phyloP scores from a whole-genome alignment of 257 asterid species.

The Fraxinus quadrangulata region DNA sequence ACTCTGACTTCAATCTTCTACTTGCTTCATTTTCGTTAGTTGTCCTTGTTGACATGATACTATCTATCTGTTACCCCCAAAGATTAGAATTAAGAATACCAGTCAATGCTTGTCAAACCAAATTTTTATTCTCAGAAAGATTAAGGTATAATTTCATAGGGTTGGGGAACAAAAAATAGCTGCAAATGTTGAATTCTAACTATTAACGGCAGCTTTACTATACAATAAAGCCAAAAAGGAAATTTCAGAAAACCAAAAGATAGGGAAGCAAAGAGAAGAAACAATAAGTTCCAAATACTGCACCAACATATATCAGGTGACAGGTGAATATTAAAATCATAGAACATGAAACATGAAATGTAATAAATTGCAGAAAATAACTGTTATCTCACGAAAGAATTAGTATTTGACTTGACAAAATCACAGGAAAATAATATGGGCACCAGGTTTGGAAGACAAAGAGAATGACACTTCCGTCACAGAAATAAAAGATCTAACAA shows the following conservation, averaged over 20 bases:
- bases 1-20: constrained; percentile 96
- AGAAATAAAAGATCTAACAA: not conserved
- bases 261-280: not conserved
- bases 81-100: constrained; percentile 11
- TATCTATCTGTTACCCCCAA: constrained; percentile 70
- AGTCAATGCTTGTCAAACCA: not conserved
- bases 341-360: not conserved
- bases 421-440: not conserved
- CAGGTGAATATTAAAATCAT: not conserved
- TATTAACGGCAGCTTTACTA: not conserved
- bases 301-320: not conserved
- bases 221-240: not conserved
- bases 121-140: not conserved
- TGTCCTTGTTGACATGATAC: constrained; percentile 95
- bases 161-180: not conserved
- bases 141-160: not conserved
- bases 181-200: not conserved
- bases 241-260: not conserved
- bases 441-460: not conserved
- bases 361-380: not conserved
- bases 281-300: too few species aligned
- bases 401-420: too few species aligned
- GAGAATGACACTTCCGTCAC: not conserved
- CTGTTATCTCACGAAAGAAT: not conserved
- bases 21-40: constrained; percentile 95